Conservation (phyloP, 2,329 filamentous ascomycete genomes). For the Colletotrichum tamarilloi region DNA sequence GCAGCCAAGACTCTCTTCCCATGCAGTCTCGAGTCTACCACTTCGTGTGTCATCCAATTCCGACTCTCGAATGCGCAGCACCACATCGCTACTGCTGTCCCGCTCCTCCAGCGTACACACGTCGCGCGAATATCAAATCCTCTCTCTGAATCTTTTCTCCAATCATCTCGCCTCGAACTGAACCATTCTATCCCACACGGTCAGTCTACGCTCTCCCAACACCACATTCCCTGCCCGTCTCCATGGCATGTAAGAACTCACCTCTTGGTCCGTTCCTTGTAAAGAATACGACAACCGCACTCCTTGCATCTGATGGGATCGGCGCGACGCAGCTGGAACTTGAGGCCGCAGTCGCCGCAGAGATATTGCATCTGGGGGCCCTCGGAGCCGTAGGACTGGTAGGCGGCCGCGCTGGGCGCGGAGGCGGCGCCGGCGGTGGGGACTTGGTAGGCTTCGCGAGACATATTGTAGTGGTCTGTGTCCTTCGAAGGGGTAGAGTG, state of each 20-base stretch:
- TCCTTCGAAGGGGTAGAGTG: background rate
- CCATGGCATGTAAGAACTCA: conserved; percentile 56
- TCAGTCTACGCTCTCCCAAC: conserved; percentile 36
- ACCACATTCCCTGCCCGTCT: background rate
- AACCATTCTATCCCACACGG: conserved; percentile 77
- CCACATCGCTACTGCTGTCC: background rate
- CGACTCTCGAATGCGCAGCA: background rate
- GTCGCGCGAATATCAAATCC: background rate
- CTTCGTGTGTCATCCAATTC: background rate
- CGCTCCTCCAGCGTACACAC: background rate
- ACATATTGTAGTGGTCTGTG: conserved; percentile 54
- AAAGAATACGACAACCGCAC: conserved; percentile 94
- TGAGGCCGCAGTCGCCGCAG: conserved; percentile 87
- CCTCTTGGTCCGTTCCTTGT: conserved; percentile 98
- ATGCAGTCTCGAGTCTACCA: background rate
- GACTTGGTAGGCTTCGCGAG: conserved; percentile 82
- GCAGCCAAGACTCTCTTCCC: background rate
- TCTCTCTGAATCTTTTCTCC: background rate
- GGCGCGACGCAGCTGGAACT: conserved; percentile 79
- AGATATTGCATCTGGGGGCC: conserved; percentile 74
- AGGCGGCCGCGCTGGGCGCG: conserved; percentile 54
- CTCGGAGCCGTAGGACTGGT: conserved; percentile 55
- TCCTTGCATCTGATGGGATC: conserved; percentile 90
- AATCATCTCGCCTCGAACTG: conserved; percentile 91
- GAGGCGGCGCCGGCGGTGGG: conserved; percentile 64